Conservation (phyloP, 805 yeast species). For the Starmerella apis region DNA sequence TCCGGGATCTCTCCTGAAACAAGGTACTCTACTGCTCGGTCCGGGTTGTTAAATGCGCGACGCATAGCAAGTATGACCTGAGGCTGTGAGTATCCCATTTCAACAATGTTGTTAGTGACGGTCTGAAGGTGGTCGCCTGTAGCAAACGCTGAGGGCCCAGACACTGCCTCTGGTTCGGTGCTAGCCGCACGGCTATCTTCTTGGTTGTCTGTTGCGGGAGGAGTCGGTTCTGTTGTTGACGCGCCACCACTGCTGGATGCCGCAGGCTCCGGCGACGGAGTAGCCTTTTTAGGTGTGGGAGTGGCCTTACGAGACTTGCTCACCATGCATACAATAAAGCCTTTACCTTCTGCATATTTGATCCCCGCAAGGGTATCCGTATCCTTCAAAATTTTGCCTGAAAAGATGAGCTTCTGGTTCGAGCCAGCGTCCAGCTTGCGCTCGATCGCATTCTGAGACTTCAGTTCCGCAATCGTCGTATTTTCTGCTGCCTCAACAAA, state of each 20-base stretch:
- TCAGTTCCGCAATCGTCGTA: conserved; percentile 60
- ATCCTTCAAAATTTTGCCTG: conserved; percentile 84
- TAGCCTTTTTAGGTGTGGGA: conserved; percentile 21
- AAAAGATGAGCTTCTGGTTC: conserved; percentile 80
- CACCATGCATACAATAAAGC: conserved; percentile 87
- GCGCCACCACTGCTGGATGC: not conserved
- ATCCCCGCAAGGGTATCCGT: conserved; percentile 60
- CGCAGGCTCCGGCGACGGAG: conserved; percentile 23
- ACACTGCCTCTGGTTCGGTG: conserved; percentile 9
- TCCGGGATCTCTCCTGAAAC: conserved; percentile 77
- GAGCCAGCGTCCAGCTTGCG: conserved; percentile 54
- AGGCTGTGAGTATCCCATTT: conserved; percentile 86
- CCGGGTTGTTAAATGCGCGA: conserved; percentile 95
- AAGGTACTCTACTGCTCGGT: conserved; percentile 91
- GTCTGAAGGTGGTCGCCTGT: conserved; percentile 66
- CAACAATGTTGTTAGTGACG: conserved; percentile 74
- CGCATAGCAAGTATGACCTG: conserved; percentile 84
- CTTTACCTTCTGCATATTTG: conserved; percentile 69
- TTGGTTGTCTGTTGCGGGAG: not conserved
- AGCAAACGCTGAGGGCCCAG: conserved; percentile 39
- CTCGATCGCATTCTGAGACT: conserved; percentile 57
- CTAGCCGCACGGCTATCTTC: conserved; percentile 20
- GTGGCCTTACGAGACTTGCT: conserved; percentile 37
- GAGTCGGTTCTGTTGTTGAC: conserved; percentile 22
- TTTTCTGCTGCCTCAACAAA: conserved; percentile 62